A percentile compares a stretch with the other conserved stretches of the same genome.
phyloP scores from a whole-genome alignment of 2,329 filamentous ascomycete species.

The Arthroderma sp. region DNA sequence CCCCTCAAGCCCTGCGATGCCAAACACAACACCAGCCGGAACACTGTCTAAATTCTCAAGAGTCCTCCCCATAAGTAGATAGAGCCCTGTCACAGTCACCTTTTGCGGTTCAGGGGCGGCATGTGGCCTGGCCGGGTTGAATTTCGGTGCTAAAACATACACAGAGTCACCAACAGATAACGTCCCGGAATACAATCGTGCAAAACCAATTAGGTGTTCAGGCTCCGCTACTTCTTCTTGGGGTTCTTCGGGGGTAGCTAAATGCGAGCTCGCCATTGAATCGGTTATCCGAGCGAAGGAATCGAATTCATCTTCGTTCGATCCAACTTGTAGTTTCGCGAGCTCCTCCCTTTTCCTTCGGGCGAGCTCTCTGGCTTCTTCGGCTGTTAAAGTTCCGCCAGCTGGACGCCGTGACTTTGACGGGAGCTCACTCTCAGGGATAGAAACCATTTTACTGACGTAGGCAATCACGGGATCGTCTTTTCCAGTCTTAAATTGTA shows the following conservation, averaged over 20 bases:
- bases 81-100: slow-evolving; percentile 73
- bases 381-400: slow-evolving; percentile 57
- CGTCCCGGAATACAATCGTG: slow-evolving; percentile 81
- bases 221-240: slow-evolving; percentile 52
- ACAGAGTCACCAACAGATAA: slow-evolving; percentile 79
- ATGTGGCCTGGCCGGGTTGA: slow-evolving; percentile 65
- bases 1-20: slow-evolving; percentile 81
- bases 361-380: slow-evolving; percentile 79
- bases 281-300: slow-evolving; percentile 45
- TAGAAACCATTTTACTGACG: slow-evolving; percentile 95
- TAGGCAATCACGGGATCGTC: slow-evolving; percentile 79
- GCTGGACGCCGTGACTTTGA: slow-evolving; percentile 59
- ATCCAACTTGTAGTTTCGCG: slow-evolving; percentile 58
- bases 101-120: slow-evolving; percentile 62
- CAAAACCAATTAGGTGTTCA: slow-evolving; percentile 89
- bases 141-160: slow-evolving; percentile 87
- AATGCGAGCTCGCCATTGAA: slow-evolving; percentile 43
- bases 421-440: slow-evolving; percentile 82
- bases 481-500: slow-evolving; percentile 57
- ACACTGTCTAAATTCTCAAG: slow-evolving; percentile 72
- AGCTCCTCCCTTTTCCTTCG: slow-evolving; percentile 82
- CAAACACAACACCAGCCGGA: slow-evolving; percentile 88
- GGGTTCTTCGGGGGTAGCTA: slow-evolving; percentile 39
- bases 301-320: slow-evolving; percentile 28
- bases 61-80: slow-evolving; percentile 88